Evolutionary conservation across 441 rosid species (phyloP), one percentile per base, ranked within the genome.

Genomic region (Corymbia calophylla): DNA sequence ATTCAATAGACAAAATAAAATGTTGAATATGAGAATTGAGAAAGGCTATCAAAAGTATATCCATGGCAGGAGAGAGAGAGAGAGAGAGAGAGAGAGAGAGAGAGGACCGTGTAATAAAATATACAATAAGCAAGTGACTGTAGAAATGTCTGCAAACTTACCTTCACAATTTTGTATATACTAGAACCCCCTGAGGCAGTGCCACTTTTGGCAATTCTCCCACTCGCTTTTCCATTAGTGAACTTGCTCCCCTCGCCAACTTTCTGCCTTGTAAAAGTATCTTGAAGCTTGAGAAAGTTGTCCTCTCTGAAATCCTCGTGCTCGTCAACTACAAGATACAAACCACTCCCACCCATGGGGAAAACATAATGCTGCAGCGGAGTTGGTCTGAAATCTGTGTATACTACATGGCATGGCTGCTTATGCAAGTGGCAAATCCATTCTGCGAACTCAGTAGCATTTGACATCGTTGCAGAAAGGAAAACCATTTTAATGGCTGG

Each of bases 401-500:
- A 97, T 77, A 97, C 99, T 81, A 97, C 99, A 91, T 97, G 99
- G 87, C 99, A 97, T 2, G 99, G 99, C 93, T 97, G 99, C 92
- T 96, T 96, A 91, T 97, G 99, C 93, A 97, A 80, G 92, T 94
- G 93, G 89, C 99, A 97, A 90, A 97, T 97, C 99, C 99, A 97
- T 91, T 97, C 99, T 0, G 98, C 98, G 89, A 97, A 97, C 92
- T 97, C 97, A 19, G 99, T 97, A 73, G 99, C 99, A 93, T 97
- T 97, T 3, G 99, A 97, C 99, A 97, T 97, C 3, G 99, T 97
- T 0, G 99, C 99, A 1, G 99, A 97, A 80, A 97, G 98, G 87
- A 97, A 97, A 91, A 97, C 99, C 99, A 97, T 97, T 93, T 97
- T 97, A 92, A 97, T 97, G 82, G 95, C 99, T 29, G 98, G 98